Evolutionary conservation across 768 basidiomycete species (phyloP).

Genomic region (Russula sp.): DNA sequence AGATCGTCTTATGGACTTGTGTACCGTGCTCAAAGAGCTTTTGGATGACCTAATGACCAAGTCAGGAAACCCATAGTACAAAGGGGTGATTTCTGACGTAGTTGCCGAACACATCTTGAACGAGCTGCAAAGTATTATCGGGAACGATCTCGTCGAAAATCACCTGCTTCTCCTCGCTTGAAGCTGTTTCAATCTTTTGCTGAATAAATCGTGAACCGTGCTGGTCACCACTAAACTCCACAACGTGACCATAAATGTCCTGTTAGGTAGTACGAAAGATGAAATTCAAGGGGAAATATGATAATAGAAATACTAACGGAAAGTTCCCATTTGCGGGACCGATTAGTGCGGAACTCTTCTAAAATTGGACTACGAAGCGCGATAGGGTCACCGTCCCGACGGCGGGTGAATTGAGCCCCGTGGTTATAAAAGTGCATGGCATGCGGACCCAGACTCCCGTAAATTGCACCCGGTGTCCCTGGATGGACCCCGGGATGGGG

Average conservation of each 20-base stretch:
- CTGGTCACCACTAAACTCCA: slow-evolving; percentile 92
- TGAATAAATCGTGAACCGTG: slow-evolving; percentile 99
- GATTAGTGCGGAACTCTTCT: slow-evolving; percentile 81
- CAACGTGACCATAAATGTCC: slow-evolving; percentile 81
- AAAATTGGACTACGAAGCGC: slow-evolving; percentile 62
- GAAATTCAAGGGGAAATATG: neutral
- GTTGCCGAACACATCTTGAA: slow-evolving; percentile 94
- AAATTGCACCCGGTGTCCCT: slow-evolving; percentile 31
- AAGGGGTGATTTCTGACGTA: slow-evolving; percentile 50
- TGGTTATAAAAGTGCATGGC: slow-evolving; percentile 26
- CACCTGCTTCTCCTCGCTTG: slow-evolving; percentile 68
- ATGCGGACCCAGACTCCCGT: slow-evolving; percentile 29
- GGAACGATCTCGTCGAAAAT: slow-evolving; percentile 89
- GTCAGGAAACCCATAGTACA: slow-evolving; percentile 1
- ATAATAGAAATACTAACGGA: slow-evolving; percentile 30
- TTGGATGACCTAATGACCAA: slow-evolving; percentile 66
- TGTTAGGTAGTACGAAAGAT: slow-evolving; percentile 28
- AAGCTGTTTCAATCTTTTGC: slow-evolving; percentile 68
- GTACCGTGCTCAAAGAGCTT: slow-evolving; percentile 88
- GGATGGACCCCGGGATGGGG: slow-evolving; percentile 37
- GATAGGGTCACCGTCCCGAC: slow-evolving; percentile 33
- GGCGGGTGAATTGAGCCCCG: slow-evolving; percentile 38
- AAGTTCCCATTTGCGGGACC: slow-evolving; percentile 74
- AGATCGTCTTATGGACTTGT: slow-evolving; percentile 57
- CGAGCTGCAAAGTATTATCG: slow-evolving; percentile 60